Evolutionary conservation across 1,284 basidiomycete genomes (phyloP).

Genomic region (Trametes polyzona): DNA sequence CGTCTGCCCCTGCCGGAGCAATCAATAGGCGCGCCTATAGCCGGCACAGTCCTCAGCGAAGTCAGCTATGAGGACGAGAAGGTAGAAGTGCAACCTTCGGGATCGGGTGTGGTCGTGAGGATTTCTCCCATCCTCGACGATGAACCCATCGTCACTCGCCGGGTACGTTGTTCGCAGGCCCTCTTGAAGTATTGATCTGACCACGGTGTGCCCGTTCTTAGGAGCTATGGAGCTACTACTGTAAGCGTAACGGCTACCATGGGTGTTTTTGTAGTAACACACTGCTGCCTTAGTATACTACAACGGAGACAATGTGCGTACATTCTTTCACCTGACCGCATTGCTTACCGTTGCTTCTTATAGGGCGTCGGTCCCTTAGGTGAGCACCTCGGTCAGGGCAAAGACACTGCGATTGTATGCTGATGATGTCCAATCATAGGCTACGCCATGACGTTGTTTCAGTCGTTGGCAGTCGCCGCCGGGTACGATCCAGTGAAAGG

Average conservation of each 20-base stretch:
- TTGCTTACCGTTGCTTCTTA: neutral
- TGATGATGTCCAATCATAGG: slow-evolving; percentile 23
- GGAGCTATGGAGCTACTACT: slow-evolving; percentile 77
- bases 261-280: too few species aligned
- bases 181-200: too few species aligned
- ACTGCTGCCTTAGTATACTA: slow-evolving; percentile 77
- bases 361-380: slow-evolving; percentile 66
- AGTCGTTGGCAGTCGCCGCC: slow-evolving; percentile 66
- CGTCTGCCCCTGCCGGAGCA: neutral
- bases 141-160: slow-evolving; percentile 37
- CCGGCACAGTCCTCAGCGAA: neutral
- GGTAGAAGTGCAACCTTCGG: neutral
- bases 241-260: slow-evolving; percentile 40
- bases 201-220: slow-evolving; percentile 1
- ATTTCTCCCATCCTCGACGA: slow-evolving; percentile 23
- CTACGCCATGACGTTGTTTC: slow-evolving; percentile 77
- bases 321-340: neutral
- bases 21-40: neutral
- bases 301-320: slow-evolving; percentile 71
- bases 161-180: slow-evolving; percentile 29
- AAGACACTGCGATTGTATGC: too few species aligned
- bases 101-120: neutral
- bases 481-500: slow-evolving; percentile 70
- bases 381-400: too few species aligned
- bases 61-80: neutral